Base-by-base conservation (phyloP, 345 rosid species). In the Populus euphratica region DNA sequence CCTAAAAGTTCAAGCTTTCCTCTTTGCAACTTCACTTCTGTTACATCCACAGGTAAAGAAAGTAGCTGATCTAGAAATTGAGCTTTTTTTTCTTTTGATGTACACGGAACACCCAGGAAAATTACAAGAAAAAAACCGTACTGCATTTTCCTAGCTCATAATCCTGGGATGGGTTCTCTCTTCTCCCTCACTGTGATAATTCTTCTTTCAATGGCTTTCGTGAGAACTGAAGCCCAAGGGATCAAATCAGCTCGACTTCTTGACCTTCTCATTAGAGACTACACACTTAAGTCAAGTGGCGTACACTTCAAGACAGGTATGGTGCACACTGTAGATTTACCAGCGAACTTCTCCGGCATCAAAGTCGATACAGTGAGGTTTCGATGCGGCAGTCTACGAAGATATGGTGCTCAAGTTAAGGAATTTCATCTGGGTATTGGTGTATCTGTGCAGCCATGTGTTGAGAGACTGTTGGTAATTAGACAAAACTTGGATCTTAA, bases 331-430 rank as follows among this genome's bases (percentile, higher is more conserved):
- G 87, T 92, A 21, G 35, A 82, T 17, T 85, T 93, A 64, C 98
- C 99, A 2, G 86, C 88, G 31, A 93, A 89, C 61, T 87, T 96
- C 81, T 92, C 99, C 0, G 94, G 94, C 72, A 91, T 92, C 79
- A 76, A 81, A 50, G 92, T 87, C 17, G 86, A 90, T 68, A 82
- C 89, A 0, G 93, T 78, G 36, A 91, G 88, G 85, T 91, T 88
- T 75, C 87, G 99, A 73, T 93, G 99, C 50, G 98, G 99, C 54
- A 96, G 99, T 77, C 88, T 93, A n/a, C 78, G 87, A 36, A 80
- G 97, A 80, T 93, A 96, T 62, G 99, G 99, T 0, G 96, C 97
- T 5, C 88, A 77, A 67, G 76, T 96, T 18, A 78, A 87, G 72
- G 99, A 93, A 83, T 90, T 96, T 64, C 88, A 82, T 78, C 78